Conservation (phyloP, 768 basidiomycete species). For the Boletus fagicola region DNA sequence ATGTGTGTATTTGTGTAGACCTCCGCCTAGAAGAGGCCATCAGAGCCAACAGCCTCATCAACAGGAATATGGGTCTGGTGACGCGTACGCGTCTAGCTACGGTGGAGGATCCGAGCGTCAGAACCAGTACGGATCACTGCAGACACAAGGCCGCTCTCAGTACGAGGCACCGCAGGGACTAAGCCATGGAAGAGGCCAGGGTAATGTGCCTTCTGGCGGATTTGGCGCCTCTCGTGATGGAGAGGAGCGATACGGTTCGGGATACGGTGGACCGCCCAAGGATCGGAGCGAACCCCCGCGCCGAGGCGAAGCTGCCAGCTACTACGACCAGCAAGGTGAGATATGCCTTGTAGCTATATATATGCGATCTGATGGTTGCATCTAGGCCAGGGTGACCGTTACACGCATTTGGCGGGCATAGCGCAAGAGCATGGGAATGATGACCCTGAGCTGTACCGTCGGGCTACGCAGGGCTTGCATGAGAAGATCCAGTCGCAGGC, state of each 20-base stretch:
- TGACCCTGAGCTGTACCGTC: slow-evolving; percentile 20
- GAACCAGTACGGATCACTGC: slow-evolving; percentile 11
- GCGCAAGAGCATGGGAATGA: slow-evolving; percentile 18
- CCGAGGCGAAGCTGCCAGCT: slow-evolving; percentile 19
- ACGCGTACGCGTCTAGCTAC: not conserved
- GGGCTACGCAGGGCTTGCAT: slow-evolving; percentile 24
- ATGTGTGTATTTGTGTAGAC: not conserved
- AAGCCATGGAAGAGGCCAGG: slow-evolving; percentile 3
- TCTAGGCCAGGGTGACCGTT: slow-evolving; percentile 21
- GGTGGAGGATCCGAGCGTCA: slow-evolving; percentile 5
- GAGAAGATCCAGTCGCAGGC: slow-evolving; percentile 20
- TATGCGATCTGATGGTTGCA: slow-evolving; percentile 2
- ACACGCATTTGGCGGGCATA: slow-evolving; percentile 15
- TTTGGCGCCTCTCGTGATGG: slow-evolving; percentile 13
- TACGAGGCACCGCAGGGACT: slow-evolving; percentile 9
- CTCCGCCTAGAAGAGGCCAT: slow-evolving; percentile 8
- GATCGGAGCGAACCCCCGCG: slow-evolving; percentile 6
- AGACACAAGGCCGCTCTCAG: slow-evolving; percentile 8
- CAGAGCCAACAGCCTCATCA: slow-evolving; percentile 1
- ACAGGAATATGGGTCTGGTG: slow-evolving; percentile 9
- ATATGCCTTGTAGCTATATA: not conserved
- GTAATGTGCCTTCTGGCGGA: slow-evolving; percentile 18
- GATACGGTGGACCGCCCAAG: not conserved
- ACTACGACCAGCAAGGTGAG: slow-evolving; percentile 19
- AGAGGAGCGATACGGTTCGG: slow-evolving; percentile 8